Evolutionary conservation across 164 flowering plant species (phyloP).

Genomic region (Amborella trichopoda): DNA sequence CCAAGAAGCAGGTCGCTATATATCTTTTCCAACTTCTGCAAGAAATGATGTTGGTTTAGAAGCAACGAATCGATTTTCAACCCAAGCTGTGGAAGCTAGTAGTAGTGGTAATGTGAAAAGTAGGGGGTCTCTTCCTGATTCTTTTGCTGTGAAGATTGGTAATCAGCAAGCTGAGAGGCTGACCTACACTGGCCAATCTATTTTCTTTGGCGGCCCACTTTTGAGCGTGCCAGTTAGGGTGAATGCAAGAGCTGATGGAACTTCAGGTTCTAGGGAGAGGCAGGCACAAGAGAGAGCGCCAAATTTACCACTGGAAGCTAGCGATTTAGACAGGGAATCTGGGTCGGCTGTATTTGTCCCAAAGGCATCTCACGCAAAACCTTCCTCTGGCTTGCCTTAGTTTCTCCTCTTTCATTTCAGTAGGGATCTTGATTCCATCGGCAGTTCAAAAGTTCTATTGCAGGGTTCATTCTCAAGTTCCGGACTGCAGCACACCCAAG

Average conservation of each 20-base stretch:
- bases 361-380: conserved; percentile 34
- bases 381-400: conserved; percentile 10
- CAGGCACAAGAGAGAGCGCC: conserved; percentile 25
- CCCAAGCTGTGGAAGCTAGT: conserved; percentile 29
- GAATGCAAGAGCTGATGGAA: conserved; percentile 3
- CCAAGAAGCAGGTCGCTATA: conserved; percentile 73
- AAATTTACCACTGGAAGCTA: conserved; percentile 28
- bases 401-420: background rate
- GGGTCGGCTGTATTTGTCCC: conserved; percentile 68
- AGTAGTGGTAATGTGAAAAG: no score
- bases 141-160: background rate
- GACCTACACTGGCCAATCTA: conserved; percentile 69
- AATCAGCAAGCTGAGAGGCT: conserved; percentile 19
- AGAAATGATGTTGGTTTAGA: conserved; percentile 1
- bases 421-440: background rate
- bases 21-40: conserved; percentile 35
- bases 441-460: background rate
- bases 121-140: conserved; percentile 22
- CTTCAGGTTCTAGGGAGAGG: conserved; percentile 20
- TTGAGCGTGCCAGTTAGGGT: no score
- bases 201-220: conserved; percentile 84
- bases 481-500: no score
- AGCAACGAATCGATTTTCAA: conserved; percentile 10
- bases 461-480: no score
- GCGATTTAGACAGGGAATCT: conserved; percentile 50